These are phyloP conservation scores for Erythrophleum fordii DNA, from an alignment of 306 rosid genomes.

Conservation along the genomic window DNA sequence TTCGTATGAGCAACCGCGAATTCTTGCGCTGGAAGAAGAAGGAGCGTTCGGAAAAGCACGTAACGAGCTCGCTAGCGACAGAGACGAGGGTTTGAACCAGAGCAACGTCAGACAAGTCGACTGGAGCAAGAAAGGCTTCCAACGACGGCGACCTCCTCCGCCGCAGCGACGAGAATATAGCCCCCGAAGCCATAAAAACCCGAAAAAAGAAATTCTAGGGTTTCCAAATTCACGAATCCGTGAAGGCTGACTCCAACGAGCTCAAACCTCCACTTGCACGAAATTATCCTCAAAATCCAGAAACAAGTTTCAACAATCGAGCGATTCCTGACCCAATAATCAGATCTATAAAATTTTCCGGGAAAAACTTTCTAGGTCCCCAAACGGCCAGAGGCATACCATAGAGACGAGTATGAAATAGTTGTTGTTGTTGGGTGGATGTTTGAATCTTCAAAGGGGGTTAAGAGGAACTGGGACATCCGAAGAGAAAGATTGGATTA, in stretches of 20 bases:
- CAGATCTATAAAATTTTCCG: conserved; percentile 13
- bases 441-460: conserved; percentile 43
- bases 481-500: conserved; percentile 23
- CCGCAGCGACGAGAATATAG: conserved; percentile 72
- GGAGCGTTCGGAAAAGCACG: conserved; percentile 49
- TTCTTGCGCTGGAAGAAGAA: conserved; percentile 71
- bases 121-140: conserved; percentile 77
- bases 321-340: background rate
- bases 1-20: conserved; percentile 69
- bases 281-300: background rate
- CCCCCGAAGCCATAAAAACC: conserved; percentile 67
- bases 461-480: background rate
- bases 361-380: conserved; percentile 3
- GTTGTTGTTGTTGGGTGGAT: conserved; percentile 15
- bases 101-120: conserved; percentile 61
- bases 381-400: conserved; percentile 20
- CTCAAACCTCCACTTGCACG: background rate
- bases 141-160: conserved; percentile 78
- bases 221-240: conserved; percentile 13
- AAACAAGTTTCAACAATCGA: conserved; percentile 1
- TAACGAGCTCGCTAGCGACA: conserved; percentile 55
- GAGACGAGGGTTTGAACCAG: conserved; percentile 58
- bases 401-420: conserved; percentile 26
- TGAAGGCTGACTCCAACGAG: conserved; percentile 2
- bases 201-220: background rate